A percentile compares a stretch with the other conserved stretches of the same genome.
Conservation (phyloP, 2,329 filamentous ascomycete genomes). For the Phyllosticta citriasiana region DNA sequence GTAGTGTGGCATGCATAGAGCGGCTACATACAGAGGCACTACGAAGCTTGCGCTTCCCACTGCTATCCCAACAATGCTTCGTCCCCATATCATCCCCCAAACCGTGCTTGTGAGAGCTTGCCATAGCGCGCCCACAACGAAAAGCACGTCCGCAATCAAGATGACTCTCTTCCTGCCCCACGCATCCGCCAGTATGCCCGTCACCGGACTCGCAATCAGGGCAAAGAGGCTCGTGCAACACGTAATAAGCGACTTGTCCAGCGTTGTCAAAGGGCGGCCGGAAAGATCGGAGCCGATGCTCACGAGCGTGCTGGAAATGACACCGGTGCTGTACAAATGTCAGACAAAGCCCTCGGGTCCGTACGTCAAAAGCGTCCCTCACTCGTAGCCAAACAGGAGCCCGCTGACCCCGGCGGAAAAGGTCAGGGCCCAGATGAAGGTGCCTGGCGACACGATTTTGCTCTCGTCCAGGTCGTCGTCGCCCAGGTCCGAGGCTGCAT, state of each 20-base stretch:
- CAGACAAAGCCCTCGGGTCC: background rate
- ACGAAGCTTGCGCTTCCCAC: slow-evolving; percentile 24
- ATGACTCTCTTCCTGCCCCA: slow-evolving; percentile 78
- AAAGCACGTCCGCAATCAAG: slow-evolving; percentile 49
- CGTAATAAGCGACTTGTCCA: slow-evolving; percentile 51
- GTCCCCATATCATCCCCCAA: slow-evolving; percentile 20
- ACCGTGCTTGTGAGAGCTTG: slow-evolving; percentile 21
- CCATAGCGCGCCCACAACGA: slow-evolving; percentile 21
- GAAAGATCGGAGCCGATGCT: slow-evolving; percentile 46
- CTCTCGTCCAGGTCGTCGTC: slow-evolving; percentile 22
- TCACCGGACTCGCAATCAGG: slow-evolving; percentile 45
- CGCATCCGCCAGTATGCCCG: slow-evolving; percentile 53
- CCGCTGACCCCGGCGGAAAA: slow-evolving; percentile 49
- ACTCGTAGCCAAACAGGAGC: slow-evolving; percentile 54
- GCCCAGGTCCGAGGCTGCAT: slow-evolving; percentile 11
- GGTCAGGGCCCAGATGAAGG: slow-evolving; percentile 47
- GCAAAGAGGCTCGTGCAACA: slow-evolving; percentile 49
- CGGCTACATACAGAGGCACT: slow-evolving; percentile 18
- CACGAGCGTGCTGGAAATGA: slow-evolving; percentile 51
- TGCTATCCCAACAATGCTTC: slow-evolving; percentile 23
- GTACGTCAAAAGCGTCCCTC: background rate
- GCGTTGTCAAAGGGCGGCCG: slow-evolving; percentile 36
- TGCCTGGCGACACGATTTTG: slow-evolving; percentile 18
- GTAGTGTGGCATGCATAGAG: background rate
- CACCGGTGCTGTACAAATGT: slow-evolving; percentile 39